Evolutionary conservation across 441 rosid species (phyloP), one percentile per base, ranked within the genome.

Genomic region (Erodium trifolium): DNA sequence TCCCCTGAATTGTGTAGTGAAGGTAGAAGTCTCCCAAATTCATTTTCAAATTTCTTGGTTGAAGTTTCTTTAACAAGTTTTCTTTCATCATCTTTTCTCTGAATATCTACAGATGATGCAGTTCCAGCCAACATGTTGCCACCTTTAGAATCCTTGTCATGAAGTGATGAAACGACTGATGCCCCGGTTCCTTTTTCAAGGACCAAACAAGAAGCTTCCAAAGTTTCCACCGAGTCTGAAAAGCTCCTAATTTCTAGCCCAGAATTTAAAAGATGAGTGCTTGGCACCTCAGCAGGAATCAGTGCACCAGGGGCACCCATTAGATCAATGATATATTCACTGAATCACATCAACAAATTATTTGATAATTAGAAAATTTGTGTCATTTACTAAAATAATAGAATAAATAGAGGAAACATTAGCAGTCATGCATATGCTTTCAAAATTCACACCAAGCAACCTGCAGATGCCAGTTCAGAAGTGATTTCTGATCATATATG

Each of bases 241-340:
- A 81, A 84, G 45, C 83, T 76, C 71, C 83, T 82, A 19, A 76
- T 66, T 23, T 75, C 88, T 37, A 85, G 76, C 41, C 88, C 87
- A 69, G 86, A 70, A 75, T 69, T 78, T 68, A 82, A 82, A 47
- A 90, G 85, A 78, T 77, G 85, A 79, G 75, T 83, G 76, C 85
- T 82, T 51, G 99, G 91, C 72, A 88, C 95, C 83, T 94, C 99
- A 7, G 86, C 82, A 71, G 99, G 99, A 74, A 91, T 88, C 64
- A 94, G 81, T n/a, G 96, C 81, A 64, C 97, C 99, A 66, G 99
- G 97, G 78, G 97, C 99, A 78, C 96, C 97, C 99, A 94, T 94
- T 73, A 94, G 87, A 80, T 94, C 99, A 73, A 94, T 85, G 68
- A 94, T 94, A 78, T 88, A 94, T 77, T 94, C 99, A 76, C 97